Conservation (phyloP, 208 protist genomes). For the Zelonia costaricensis region DNA sequence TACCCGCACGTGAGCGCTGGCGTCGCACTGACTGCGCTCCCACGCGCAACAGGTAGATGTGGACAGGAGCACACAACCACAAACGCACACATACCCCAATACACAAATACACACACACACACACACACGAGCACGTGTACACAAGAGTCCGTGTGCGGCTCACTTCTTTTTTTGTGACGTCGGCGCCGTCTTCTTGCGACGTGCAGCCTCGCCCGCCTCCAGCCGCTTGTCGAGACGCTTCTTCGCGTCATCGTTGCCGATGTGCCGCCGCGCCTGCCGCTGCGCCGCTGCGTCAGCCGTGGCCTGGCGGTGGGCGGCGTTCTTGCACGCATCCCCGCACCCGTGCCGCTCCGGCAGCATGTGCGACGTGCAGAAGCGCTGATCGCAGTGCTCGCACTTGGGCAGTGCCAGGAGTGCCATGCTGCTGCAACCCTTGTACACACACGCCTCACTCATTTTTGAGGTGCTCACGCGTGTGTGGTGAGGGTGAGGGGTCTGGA, state of each 20-base stretch:
- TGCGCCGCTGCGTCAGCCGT: slow-evolving; percentile 56
- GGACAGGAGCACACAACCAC: no score
- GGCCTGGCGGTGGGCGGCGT: slow-evolving; percentile 56
- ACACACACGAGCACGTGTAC: not conserved
- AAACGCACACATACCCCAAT: not conserved
- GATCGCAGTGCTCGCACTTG: slow-evolving; percentile 64
- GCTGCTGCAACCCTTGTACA: slow-evolving; percentile 26
- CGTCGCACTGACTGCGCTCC: no score
- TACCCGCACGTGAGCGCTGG: no score
- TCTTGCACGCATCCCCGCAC: slow-evolving; percentile 74
- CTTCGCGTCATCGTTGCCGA: slow-evolving; percentile 75
- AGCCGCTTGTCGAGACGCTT: slow-evolving; percentile 59
- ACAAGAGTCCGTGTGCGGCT: not conserved
- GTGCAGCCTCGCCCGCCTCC: slow-evolving; percentile 45
- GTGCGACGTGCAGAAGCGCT: slow-evolving; percentile 74
- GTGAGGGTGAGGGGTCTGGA: no score
- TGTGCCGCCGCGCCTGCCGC: slow-evolving; percentile 55
- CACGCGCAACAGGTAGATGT: no score
- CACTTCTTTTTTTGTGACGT: slow-evolving; percentile 22
- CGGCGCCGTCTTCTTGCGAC: slow-evolving; percentile 51
- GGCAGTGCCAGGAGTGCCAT: slow-evolving; percentile 63
- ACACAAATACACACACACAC: not conserved
- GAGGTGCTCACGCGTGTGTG: no score
- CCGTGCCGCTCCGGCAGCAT: slow-evolving; percentile 85
- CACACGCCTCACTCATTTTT: slow-evolving; percentile 45